These are phyloP conservation scores for Hordeum vulgare DNA, from an alignment of 176 grass and related monocot genomes.

Conservation along the genomic window DNA sequence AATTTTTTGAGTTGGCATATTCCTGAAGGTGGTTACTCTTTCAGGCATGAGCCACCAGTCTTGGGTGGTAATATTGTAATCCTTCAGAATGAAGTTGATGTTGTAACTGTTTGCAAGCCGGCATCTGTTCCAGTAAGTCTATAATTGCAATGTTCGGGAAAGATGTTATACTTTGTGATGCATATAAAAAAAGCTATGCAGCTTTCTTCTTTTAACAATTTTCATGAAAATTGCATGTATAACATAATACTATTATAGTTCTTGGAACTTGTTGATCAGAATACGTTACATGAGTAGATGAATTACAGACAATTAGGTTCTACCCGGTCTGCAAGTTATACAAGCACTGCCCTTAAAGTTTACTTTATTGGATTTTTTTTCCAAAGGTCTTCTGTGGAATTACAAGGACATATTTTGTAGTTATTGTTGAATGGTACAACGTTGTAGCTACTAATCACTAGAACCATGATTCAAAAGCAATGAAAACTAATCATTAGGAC, in stretches of 20 bases:
- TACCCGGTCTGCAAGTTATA: neutral
- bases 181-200: neutral
- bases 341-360: neutral
- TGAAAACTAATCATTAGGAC: neutral
- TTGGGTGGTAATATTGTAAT: constrained; percentile 68
- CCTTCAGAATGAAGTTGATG: constrained; percentile 78
- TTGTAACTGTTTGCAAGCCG: constrained; percentile 87
- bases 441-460: neutral
- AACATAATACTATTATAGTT: neutral
- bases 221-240: neutral
- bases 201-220: neutral
- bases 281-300: neutral
- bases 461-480: neutral
- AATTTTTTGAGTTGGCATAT: neutral
- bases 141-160: neutral
- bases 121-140: constrained; percentile 86
- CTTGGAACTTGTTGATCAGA: neutral
- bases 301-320: constrained; percentile 9
- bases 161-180: neutral
- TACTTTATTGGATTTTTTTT: neutral
- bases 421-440: neutral
- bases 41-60: constrained; percentile 89
- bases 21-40: constrained; percentile 26
- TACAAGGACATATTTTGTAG: neutral
- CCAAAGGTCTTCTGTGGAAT: neutral